Base-by-base conservation (phyloP, 2,329 filamentous ascomycete species). In the Stachybotrys chlorohalonatus region DNA sequence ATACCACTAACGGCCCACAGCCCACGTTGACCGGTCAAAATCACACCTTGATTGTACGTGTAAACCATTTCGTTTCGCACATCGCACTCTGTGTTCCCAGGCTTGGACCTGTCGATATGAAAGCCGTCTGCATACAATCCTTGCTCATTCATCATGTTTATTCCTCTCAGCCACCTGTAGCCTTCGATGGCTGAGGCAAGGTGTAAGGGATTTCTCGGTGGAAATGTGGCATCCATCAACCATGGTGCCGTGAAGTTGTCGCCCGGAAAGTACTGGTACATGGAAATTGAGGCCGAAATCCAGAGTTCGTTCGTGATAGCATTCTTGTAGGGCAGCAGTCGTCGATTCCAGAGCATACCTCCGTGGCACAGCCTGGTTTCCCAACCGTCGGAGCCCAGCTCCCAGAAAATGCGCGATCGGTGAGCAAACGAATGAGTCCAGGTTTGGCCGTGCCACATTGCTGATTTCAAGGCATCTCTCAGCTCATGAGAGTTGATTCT, bases 221-320 rank as follows among this genome's bases (percentile, higher is more conserved):
- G 58, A 49, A 67, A 65, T 31, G 54, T 58, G 15, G 56, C 57
- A 31, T 55, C 57, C 15, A 67, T 17, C 62, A 62, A 58, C 69
- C 87, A 94, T 0, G 89, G 89, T 0, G 85, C 85, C 17, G 79
- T 75, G 59, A 92, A 90, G 42, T 78, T 71, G 66, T 96, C 90
- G 1, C 90, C 89, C 0, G 92, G 90, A 60, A 92, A 95, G 65
- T 93, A 81, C 6, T 94, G 79, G 66, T 95, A 96, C 93, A 97
- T 96, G 53, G 80, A 82, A 42, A 93, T 81, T 24, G 89, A 94
- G 0, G 90, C 90, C 0, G 92, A 80, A 57, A 96, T 89, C 72
- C 82, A 96, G 1, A 96, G 80, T 67, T 96, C 84, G 65, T 96
- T 96, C 32, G 93, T 97, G 63, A 97, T 95, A 58, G 93, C 90